Conservation (phyloP, 495 filamentous ascomycete species). For the Penicillium angulare region DNA sequence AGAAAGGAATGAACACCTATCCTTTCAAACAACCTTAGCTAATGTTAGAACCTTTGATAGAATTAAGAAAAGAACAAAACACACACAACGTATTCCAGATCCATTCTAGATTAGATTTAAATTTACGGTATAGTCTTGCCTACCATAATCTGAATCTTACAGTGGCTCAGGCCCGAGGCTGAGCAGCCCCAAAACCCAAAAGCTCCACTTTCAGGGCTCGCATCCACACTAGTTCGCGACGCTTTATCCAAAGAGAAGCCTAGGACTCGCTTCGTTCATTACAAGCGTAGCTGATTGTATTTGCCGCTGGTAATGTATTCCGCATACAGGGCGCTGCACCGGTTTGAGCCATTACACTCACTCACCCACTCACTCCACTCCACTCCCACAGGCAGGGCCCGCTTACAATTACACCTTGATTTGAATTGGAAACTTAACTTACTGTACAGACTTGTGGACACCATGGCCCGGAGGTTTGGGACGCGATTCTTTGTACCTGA, state of each 20-base stretch:
- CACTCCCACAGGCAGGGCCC: too few relatives aligned
- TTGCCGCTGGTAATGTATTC: slow-evolving; percentile 9
- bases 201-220: slow-evolving; percentile 34
- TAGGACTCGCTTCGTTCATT: slow-evolving; percentile 20
- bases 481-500: slow-evolving; percentile 13
- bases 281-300: slow-evolving; percentile 12
- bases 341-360: slow-evolving; percentile 8
- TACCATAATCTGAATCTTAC: background rate
- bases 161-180: slow-evolving; percentile 22
- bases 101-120: too few relatives aligned
- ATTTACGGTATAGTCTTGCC: too few relatives aligned
- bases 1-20: too few relatives aligned
- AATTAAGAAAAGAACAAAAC: background rate
- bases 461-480: slow-evolving; percentile 3
- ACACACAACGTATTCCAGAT: too few relatives aligned
- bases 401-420: too few relatives aligned
- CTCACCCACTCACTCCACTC: too few relatives aligned
- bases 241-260: slow-evolving; percentile 23
- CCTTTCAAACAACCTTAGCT: too few relatives aligned
- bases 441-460: too few relatives aligned
- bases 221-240: slow-evolving; percentile 27
- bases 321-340: slow-evolving; percentile 9
- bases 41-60: too few relatives aligned
- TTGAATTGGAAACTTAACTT: too few relatives aligned
- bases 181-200: slow-evolving; percentile 17